Conservation (phyloP, 208 protist genomes). For the Leishmania guyanensis region DNA sequence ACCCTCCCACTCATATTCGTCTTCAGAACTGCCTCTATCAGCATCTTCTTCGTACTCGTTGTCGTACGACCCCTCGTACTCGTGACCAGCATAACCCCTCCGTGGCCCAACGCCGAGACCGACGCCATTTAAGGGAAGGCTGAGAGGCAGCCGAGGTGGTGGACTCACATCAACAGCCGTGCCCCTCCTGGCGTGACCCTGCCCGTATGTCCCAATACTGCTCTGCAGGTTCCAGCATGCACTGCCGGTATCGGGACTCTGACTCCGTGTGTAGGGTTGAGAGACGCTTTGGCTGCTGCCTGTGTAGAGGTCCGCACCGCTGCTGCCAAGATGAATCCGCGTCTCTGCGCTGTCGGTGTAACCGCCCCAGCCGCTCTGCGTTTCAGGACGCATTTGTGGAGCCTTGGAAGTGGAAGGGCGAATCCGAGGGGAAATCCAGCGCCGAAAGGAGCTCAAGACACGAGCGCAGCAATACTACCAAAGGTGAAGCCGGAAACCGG, state of each 20-base stretch:
- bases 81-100: background rate
- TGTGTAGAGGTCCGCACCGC: conserved; percentile 7
- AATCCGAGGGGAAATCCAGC: background rate
- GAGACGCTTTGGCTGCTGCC: conserved; percentile 14
- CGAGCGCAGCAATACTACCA: background rate
- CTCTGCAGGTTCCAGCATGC: background rate
- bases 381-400: conserved; percentile 6
- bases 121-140: background rate
- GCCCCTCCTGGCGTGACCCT: background rate
- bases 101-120: too few relatives aligned
- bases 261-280: conserved; percentile 7
- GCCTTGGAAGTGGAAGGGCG: background rate
- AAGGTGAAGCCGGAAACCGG: background rate
- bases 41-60: background rate
- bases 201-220: background rate
- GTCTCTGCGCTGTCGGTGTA: background rate
- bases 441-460: background rate
- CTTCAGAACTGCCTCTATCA: background rate
- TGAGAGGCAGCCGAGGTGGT: conserved; percentile 12
- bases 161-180: conserved; percentile 4
- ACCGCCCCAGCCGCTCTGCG: conserved; percentile 7
- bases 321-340: background rate
- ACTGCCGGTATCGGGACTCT: conserved; percentile 7
- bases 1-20: background rate
- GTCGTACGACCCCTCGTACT: conserved; percentile 1